phyloP scores from a whole-genome alignment of 1,284 basidiomycete genomes.

The Boletus sp. region DNA sequence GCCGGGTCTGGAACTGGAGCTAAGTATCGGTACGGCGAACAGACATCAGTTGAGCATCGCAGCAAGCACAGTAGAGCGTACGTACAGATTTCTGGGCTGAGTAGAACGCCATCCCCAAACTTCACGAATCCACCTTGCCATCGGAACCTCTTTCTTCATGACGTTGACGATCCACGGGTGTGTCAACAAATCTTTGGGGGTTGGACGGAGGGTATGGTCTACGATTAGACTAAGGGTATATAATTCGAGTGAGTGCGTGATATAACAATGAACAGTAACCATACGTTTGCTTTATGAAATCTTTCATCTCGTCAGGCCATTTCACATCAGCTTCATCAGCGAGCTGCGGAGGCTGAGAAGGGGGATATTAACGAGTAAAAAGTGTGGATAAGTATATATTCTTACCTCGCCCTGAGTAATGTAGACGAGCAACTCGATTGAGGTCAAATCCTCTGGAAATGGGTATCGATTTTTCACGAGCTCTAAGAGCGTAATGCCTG shows the following conservation, averaged over 20 bases:
- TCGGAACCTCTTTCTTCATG: conserved; percentile 82
- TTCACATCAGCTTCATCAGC: conserved; percentile 67
- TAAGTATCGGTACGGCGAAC: neutral
- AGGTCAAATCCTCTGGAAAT: conserved; percentile 88
- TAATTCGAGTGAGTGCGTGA: neutral
- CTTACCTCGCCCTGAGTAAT: conserved; percentile 80
- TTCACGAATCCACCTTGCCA: conserved; percentile 87
- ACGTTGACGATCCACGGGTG: conserved; percentile 87
- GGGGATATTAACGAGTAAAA: conserved; percentile 5
- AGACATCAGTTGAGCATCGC: neutral
- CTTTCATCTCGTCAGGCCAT: conserved; percentile 90
- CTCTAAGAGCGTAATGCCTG: conserved; percentile 91
- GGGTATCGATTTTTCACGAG: conserved; percentile 95
- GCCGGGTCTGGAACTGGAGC: conserved; percentile 38
- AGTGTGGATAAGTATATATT: conserved; percentile 4
- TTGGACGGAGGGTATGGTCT: conserved; percentile 67
- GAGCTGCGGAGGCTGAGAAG: conserved; percentile 72
- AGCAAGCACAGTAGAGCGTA: neutral
- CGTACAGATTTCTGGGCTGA: conserved; percentile 32
- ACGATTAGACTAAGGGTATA: conserved; percentile 49
- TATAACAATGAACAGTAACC: conserved; percentile 32
- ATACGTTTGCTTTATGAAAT: conserved; percentile 88
- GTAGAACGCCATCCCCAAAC: conserved; percentile 77
- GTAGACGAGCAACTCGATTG: conserved; percentile 92
- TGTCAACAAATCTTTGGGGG: conserved; percentile 79